Base-by-base conservation (phyloP, 495 filamentous ascomycete genomes). In the Aspergillus heteromorphus region DNA sequence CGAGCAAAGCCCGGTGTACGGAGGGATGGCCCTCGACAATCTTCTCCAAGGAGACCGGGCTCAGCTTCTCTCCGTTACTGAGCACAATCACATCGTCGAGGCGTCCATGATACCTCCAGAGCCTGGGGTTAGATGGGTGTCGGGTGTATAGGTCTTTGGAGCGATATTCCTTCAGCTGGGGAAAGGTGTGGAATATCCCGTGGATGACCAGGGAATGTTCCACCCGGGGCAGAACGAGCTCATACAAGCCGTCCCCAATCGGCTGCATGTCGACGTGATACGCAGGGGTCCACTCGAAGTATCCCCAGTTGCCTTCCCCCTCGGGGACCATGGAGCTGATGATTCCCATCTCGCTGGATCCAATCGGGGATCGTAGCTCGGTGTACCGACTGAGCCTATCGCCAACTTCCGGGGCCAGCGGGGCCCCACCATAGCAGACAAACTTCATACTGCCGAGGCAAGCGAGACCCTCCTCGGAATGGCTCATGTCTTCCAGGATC, bases 21-120 rank as follows among this genome's bases (percentile, higher is more conserved):
- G 57, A 54, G 0, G 79, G 73, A 54, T 81, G 74, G 8, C 57
- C 64, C 23, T 57, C 53, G 9, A 86, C 53, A 4, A 61, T 67
- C 13, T 62, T 55, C 52, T 88, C 83, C 19, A 84, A 75, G 0
- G 70, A 66, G 6, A 79, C 63, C 0, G 84, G 83, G 58, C 85
- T 85, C 3, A 82, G 58, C 65, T 86, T 87, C 62, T 87, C 81
- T 23, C 82, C 84, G 62, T 80, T 86, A 14, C 72, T 76, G 52
- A 87, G 78, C 2, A 86, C 83, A 48, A 87, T 81, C 45, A 86
- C 68, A 61, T 84, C 83, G 56, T 87, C 84, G 1, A 65, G 57
- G 10, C 84, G 73, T 4, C 81, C 79, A 19, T 63, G 56, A 50
- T 78, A 81, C 11, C 66, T 63, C 82, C 79, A 86, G 31, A 76